Conservation (phyloP, 345 rosid genomes). For the Dipteronia sinensis region DNA sequence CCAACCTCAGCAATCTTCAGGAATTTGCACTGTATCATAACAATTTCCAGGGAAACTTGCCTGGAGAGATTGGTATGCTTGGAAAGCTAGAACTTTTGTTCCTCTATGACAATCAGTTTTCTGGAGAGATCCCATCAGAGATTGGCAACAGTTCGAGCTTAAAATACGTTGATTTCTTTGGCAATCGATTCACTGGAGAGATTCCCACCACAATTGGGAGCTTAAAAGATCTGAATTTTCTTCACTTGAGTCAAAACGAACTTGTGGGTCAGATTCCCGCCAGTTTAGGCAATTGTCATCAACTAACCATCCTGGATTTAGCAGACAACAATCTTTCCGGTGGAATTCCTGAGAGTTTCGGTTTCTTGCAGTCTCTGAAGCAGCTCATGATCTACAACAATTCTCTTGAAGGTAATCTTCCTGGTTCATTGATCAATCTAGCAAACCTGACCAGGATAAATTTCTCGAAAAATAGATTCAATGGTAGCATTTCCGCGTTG, state of each 20-base stretch:
- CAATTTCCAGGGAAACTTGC: slow-evolving; percentile 68
- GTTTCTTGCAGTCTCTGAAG: slow-evolving; percentile 53
- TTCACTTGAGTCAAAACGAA: slow-evolving; percentile 86
- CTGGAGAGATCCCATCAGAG: slow-evolving; percentile 76
- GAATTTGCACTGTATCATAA: slow-evolving; percentile 76
- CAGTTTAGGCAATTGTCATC: slow-evolving; percentile 69
- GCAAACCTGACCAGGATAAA: slow-evolving; percentile 84
- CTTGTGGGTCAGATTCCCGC: slow-evolving; percentile 67
- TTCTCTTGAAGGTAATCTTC: slow-evolving; percentile 73
- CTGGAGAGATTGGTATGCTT: slow-evolving; percentile 62
- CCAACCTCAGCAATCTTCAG: slow-evolving; percentile 69
- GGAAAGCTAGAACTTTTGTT: slow-evolving; percentile 56
- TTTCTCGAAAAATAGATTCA: slow-evolving; percentile 67
- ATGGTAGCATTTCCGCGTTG: slow-evolving; percentile 68
- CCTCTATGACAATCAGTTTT: slow-evolving; percentile 72
- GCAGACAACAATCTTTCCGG: slow-evolving; percentile 83
- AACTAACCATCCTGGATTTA: slow-evolving; percentile 72
- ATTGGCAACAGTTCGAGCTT: slow-evolving; percentile 81
- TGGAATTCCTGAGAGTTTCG: slow-evolving; percentile 58
- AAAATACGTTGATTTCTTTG: slow-evolving; percentile 77
- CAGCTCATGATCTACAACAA: slow-evolving; percentile 95
- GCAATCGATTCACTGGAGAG: slow-evolving; percentile 72
- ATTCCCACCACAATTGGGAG: slow-evolving; percentile 66
- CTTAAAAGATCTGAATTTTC: slow-evolving; percentile 53
- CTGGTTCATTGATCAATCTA: slow-evolving; percentile 56